These are phyloP conservation scores for Heterobasidion parviporum DNA, from an alignment of 1,284 basidiomycete species.

Conservation along the genomic window DNA sequence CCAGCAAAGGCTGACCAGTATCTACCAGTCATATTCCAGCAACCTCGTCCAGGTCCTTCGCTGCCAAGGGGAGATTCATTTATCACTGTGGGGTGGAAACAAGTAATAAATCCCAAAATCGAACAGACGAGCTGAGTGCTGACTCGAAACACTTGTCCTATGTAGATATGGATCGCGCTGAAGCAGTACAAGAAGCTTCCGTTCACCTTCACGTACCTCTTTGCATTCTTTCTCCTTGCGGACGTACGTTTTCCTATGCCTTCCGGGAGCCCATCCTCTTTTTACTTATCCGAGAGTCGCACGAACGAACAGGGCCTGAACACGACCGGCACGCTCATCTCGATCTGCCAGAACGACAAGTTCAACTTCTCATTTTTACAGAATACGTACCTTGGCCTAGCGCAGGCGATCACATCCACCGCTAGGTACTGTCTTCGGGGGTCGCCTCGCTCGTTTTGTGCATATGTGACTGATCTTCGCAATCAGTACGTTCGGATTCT, in stretches of 20 bases:
- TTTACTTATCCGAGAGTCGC: no score
- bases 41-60: slow-evolving; percentile 64
- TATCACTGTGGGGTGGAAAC: slow-evolving; percentile 75
- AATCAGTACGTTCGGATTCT: slow-evolving; percentile 61
- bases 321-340: slow-evolving; percentile 69
- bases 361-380: slow-evolving; percentile 67
- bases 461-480: background rate
- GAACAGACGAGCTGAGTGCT: background rate
- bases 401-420: slow-evolving; percentile 67
- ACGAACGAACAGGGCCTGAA: slow-evolving; percentile 50
- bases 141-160: background rate
- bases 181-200: slow-evolving; percentile 68
- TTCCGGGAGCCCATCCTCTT: background rate
- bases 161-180: slow-evolving; percentile 58
- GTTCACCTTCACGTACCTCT: slow-evolving; percentile 69
- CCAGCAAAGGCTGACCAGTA: no score
- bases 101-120: slow-evolving; percentile 27
- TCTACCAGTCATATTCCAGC: slow-evolving; percentile 61
- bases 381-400: slow-evolving; percentile 69
- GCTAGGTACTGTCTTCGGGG: slow-evolving; percentile 19
- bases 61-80: slow-evolving; percentile 68
- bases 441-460: background rate
- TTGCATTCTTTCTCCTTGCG: slow-evolving; percentile 71
- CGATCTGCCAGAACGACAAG: slow-evolving; percentile 74
- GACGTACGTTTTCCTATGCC: slow-evolving; percentile 37